Conservation (phyloP, 202 grass and related monocot genomes). For the Cymbopogon flexuosus region DNA sequence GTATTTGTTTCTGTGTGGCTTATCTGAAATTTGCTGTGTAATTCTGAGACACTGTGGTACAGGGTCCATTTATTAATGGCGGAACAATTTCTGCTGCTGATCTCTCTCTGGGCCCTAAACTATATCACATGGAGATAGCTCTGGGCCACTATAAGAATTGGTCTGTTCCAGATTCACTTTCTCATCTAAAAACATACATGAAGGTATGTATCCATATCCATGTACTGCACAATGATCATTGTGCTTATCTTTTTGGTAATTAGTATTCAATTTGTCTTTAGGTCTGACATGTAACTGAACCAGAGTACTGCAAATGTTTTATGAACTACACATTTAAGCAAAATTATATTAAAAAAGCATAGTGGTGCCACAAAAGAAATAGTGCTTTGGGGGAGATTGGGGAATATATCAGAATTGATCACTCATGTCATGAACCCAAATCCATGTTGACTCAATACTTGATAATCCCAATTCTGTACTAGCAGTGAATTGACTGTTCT, state of each 20-base stretch:
- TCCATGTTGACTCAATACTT: conserved; percentile 1
- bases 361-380: neutral
- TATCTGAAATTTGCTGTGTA: conserved; percentile 14
- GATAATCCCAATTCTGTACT: neutral
- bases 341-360: neutral
- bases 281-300: neutral
- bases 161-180: conserved; percentile 74
- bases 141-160: conserved; percentile 89
- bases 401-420: neutral
- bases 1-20: neutral
- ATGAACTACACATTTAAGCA: neutral
- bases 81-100: conserved; percentile 64
- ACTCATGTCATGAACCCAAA: neutral
- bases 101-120: conserved; percentile 76
- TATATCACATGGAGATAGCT: conserved; percentile 92
- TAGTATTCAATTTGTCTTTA: conserved; percentile 14
- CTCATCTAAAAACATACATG: conserved; percentile 73
- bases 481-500: neutral
- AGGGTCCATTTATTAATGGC: conserved; percentile 92
- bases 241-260: neutral
- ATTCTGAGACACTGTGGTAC: conserved; percentile 7
- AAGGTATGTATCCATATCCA: conserved; percentile 43
- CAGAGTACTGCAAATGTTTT: neutral
- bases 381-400: neutral
- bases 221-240: conserved; percentile 12